Conservation (phyloP, 768 basidiomycete species). For the Amanita inopinata region DNA sequence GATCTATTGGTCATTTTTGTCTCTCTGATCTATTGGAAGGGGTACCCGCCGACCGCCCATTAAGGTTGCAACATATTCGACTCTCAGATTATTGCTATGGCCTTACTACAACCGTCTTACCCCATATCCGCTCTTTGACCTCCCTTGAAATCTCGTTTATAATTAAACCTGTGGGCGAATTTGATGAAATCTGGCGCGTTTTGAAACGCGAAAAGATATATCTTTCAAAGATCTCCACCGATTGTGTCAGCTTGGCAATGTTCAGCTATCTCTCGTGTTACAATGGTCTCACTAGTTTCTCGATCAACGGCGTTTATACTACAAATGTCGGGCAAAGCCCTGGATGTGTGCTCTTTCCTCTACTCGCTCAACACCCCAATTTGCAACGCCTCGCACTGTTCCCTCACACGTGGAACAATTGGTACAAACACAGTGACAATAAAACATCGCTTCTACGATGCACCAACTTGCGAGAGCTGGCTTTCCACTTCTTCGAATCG, state of each 20-base stretch:
- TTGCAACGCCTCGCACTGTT: neutral
- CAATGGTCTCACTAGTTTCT: neutral
- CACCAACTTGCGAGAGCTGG: slow-evolving; percentile 1
- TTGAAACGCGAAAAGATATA: slow-evolving; percentile 2
- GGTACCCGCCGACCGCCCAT: neutral
- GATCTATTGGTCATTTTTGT: neutral
- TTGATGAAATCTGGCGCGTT: slow-evolving; percentile 1
- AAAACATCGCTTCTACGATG: neutral
- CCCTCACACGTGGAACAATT: slow-evolving; percentile 7
- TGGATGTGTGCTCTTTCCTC: neutral
- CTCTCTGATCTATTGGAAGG: slow-evolving; percentile 1
- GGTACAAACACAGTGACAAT: neutral
- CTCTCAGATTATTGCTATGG: slow-evolving; percentile 1
- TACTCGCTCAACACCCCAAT: slow-evolving; percentile 1
- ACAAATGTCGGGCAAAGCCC: neutral
- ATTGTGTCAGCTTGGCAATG: slow-evolving; percentile 1
- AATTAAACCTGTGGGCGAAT: neutral
- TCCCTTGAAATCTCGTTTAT: slow-evolving; percentile 2
- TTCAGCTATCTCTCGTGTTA: neutral
- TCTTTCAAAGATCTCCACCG: slow-evolving; percentile 1
- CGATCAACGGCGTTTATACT: neutral
- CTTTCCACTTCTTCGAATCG: slow-evolving; percentile 3
- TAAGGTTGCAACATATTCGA: slow-evolving; percentile 4
- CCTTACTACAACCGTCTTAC: neutral
- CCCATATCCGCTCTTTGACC: slow-evolving; percentile 3